A percentile compares a stretch with the other conserved stretches of the same genome.
phyloP scores from a whole-genome alignment of 257 asterid species.

The Nicotiana undulata region DNA sequence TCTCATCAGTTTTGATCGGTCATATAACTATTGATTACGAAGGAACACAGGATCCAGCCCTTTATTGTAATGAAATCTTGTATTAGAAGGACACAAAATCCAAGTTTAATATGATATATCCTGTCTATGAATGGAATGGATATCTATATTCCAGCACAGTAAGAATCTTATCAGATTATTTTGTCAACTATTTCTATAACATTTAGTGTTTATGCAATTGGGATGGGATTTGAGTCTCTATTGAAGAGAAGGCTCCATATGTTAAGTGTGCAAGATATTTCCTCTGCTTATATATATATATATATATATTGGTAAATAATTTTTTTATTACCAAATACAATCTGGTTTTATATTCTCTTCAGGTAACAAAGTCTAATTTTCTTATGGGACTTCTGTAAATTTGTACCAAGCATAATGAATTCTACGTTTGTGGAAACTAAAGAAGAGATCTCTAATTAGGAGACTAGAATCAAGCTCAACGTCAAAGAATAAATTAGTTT shows the following conservation, averaged over 20 bases:
- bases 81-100: not conserved
- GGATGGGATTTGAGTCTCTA: not conserved
- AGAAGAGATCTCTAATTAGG: not conserved
- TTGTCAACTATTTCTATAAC: not conserved
- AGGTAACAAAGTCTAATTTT: not conserved
- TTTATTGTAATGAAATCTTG: not conserved
- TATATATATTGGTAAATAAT: too few species aligned
- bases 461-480: not conserved
- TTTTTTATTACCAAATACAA: too few species aligned
- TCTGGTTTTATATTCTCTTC: not conserved
- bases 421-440: not conserved
- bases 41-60: not conserved
- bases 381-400: not conserved
- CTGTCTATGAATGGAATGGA: not conserved
- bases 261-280: too few species aligned
- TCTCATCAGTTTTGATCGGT: not conserved
- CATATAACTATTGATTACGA: not conserved
- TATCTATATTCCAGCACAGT: not conserved
- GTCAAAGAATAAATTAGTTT: not conserved
- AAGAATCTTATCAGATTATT: too few species aligned
- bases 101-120: not conserved
- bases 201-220: not conserved
- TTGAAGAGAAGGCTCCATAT: not conserved
- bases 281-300: not conserved
- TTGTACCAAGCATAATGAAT: not conserved